phyloP scores from a whole-genome alignment of 495 filamentous ascomycete species.

The Pyronema domesticum region DNA sequence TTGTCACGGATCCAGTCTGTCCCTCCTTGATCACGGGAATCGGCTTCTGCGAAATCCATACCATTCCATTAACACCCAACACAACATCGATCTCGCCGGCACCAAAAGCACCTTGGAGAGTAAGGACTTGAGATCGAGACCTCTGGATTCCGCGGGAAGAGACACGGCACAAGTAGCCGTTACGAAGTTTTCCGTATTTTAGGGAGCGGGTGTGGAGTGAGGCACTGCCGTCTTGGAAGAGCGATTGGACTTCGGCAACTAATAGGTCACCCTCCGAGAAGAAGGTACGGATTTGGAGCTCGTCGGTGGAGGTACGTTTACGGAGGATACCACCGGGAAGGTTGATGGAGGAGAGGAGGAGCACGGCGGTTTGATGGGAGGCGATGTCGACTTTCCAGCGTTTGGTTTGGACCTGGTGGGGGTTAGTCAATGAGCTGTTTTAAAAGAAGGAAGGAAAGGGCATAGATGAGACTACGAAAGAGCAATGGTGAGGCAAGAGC shows the following conservation, averaged over 20 bases:
- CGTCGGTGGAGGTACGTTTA: conserved; percentile 79
- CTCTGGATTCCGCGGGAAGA: conserved; percentile 71
- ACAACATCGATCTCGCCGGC: conserved; percentile 72
- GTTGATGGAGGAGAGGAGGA: conserved; percentile 80
- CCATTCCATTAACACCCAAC: conserved; percentile 86
- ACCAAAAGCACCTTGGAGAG: conserved; percentile 44
- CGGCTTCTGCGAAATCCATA: conserved; percentile 69
- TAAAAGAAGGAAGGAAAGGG: neutral
- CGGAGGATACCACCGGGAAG: conserved; percentile 84
- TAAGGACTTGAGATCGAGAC: conserved; percentile 69
- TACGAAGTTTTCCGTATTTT: conserved; percentile 87
- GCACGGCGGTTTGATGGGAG: conserved; percentile 57
- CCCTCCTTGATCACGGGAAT: conserved; percentile 19
- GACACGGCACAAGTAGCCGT: conserved; percentile 73
- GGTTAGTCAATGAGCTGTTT: neutral
- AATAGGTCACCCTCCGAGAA: conserved; percentile 82
- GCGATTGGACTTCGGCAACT: conserved; percentile 74
- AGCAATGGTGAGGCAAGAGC: too few relatives aligned
- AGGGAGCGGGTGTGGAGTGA: conserved; percentile 73
- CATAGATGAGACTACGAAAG: too few relatives aligned
- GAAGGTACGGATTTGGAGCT: conserved; percentile 84
- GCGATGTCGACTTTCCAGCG: conserved; percentile 91
- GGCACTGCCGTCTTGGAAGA: conserved; percentile 66
- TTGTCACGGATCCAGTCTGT: conserved; percentile 43
- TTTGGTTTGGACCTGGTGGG: conserved; percentile 51